Evolutionary conservation across 345 rosid genomes (phyloP).

Genomic region (Aquilaria malaccensis): DNA sequence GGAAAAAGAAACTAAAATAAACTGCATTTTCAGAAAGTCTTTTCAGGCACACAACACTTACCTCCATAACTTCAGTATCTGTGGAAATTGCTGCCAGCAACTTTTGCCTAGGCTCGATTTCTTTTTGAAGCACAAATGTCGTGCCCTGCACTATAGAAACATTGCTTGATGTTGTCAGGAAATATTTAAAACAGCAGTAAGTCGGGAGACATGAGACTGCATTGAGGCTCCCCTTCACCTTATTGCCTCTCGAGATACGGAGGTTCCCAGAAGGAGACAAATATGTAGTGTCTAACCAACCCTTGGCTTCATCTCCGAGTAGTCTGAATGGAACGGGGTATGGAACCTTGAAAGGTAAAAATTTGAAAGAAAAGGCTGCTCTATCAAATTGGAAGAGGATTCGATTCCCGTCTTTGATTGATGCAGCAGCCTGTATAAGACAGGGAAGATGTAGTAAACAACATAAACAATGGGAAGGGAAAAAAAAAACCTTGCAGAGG

Average conservation of each 20-base stretch:
- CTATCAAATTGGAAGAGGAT: conserved; percentile 70
- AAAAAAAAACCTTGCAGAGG: not conserved
- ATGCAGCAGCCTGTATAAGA: conserved; percentile 66
- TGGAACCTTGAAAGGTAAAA: conserved; percentile 89
- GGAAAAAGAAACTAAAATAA: not conserved
- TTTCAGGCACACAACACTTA: conserved; percentile 10
- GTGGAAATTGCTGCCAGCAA: conserved; percentile 64
- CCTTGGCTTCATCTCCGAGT: conserved; percentile 96
- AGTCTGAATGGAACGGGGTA: conserved; percentile 93
- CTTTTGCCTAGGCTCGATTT: conserved; percentile 68
- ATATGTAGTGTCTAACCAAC: conserved; percentile 88
- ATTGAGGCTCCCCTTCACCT: conserved; percentile 37
- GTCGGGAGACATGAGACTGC: not conserved
- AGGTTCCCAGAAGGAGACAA: conserved; percentile 82
- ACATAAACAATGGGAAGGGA: not conserved
- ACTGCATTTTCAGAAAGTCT: not conserved
- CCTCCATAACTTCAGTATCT: conserved; percentile 49
- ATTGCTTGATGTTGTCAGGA: conserved; percentile 20
- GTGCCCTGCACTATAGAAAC: conserved; percentile 88
- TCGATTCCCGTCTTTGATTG: conserved; percentile 49
- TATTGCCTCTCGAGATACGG: conserved; percentile 89
- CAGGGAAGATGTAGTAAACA: not conserved
- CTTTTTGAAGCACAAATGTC: conserved; percentile 91
- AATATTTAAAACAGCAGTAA: not conserved
- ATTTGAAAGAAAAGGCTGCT: conserved; percentile 73